phyloP scores from a whole-genome alignment of 345 rosid genomes.

The Draba incana region DNA sequence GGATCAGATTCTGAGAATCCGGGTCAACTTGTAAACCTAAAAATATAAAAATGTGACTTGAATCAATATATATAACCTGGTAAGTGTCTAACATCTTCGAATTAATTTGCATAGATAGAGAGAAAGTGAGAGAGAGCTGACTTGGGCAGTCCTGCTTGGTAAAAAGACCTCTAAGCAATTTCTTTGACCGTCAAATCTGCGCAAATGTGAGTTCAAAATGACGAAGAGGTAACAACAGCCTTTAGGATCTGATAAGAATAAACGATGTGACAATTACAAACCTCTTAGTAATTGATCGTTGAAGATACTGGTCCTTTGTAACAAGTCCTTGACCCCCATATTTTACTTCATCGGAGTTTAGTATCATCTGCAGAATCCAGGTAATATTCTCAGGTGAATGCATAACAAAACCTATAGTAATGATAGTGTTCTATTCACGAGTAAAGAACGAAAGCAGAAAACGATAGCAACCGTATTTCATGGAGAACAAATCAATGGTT shows the following conservation, averaged over 20 bases:
- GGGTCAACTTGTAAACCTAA: conserved; percentile 69
- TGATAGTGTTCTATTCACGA: background rate
- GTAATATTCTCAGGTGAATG: conserved; percentile 9
- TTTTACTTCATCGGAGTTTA: conserved; percentile 78
- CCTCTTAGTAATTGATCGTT: conserved; percentile 73
- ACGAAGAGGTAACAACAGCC: conserved; percentile 2
- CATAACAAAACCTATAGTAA: conserved; percentile 9
- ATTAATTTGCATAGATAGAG: background rate
- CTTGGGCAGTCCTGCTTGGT: conserved; percentile 95
- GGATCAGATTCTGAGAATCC: conserved; percentile 66
- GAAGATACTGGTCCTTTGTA: conserved; percentile 61
- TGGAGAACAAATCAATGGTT: background rate
- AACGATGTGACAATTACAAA: conserved; percentile 34
- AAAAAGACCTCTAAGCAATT: conserved; percentile 78
- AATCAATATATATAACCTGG: conserved; percentile 4
- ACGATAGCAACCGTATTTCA: conserved; percentile 4
- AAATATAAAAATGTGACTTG: conserved; percentile 13
- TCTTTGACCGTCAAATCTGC: conserved; percentile 77
- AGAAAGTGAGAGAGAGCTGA: conserved; percentile 40
- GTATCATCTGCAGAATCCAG: conserved; percentile 54
- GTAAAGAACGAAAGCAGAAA: conserved; percentile 9
- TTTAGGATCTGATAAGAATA: conserved; percentile 7
- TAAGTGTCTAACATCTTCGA: conserved; percentile 1
- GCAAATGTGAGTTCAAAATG: conserved; percentile 27
- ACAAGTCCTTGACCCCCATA: conserved; percentile 79